These are phyloP conservation scores for Penicillium turbatum DNA, from an alignment of 495 filamentous ascomycete species.

Conservation along the genomic window DNA sequence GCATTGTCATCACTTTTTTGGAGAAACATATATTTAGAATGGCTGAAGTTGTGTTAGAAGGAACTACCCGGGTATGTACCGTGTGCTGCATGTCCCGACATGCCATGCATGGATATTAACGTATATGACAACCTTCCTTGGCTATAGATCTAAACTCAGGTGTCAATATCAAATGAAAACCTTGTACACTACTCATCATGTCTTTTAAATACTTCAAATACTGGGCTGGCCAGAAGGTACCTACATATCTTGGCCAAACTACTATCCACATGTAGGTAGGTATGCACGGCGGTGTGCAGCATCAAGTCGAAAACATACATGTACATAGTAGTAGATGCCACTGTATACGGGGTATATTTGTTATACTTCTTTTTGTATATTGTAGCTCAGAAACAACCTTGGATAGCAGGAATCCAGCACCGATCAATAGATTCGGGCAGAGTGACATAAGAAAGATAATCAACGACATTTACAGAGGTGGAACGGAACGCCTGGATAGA, in stretches of 20 bases:
- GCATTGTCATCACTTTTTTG: not conserved
- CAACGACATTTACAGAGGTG: slow-evolving; percentile 40
- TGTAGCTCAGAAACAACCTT: slow-evolving; percentile 1
- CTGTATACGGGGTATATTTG: slow-evolving; percentile 11
- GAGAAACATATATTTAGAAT: not conserved
- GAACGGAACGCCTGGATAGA: slow-evolving; percentile 38
- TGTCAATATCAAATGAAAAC: too few species aligned
- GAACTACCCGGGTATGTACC: not conserved
- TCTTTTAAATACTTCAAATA: too few species aligned
- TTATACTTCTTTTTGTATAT: slow-evolving; percentile 11
- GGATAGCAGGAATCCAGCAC: slow-evolving; percentile 20
- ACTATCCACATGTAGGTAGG: not conserved
- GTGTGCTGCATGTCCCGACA: not conserved
- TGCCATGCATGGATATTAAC: too few species aligned
- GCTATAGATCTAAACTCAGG: not conserved
- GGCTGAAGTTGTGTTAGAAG: not conserved
- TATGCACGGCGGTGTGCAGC: not conserved
- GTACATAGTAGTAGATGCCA: not conserved
- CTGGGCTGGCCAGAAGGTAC: too few species aligned
- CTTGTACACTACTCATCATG: too few species aligned
- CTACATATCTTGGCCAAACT: too few species aligned
- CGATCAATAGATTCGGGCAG: slow-evolving; percentile 19
- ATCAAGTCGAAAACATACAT: not conserved
- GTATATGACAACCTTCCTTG: not conserved
- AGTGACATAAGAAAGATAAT: slow-evolving; percentile 25